These are phyloP conservation scores for Diaporthe velutina DNA, from an alignment of 2,329 filamentous ascomycete species.

Conservation along the genomic window DNA sequence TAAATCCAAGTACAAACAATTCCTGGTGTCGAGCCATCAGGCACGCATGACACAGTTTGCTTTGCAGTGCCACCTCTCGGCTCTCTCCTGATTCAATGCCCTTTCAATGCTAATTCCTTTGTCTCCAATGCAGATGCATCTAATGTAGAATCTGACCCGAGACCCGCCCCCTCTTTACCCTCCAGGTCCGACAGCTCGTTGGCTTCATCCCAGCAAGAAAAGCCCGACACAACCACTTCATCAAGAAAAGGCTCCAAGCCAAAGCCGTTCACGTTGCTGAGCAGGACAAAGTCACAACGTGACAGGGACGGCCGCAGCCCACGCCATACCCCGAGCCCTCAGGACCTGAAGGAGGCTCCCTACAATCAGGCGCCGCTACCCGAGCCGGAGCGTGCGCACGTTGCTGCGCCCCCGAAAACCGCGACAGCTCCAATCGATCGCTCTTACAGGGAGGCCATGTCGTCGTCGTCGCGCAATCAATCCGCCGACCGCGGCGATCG, in stretches of 20 bases:
- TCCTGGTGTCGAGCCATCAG: conserved; percentile 3
- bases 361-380: conserved; percentile 41
- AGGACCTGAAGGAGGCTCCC: conserved; percentile 45
- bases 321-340: conserved; percentile 48
- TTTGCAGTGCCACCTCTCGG: conserved; percentile 11
- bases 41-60: conserved; percentile 16
- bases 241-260: conserved; percentile 62
- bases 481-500: conserved; percentile 73
- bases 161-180: conserved; percentile 55
- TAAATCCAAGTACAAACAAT: background rate
- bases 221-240: conserved; percentile 55
- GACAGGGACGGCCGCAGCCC: conserved; percentile 60
- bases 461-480: conserved; percentile 74
- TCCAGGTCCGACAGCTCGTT: conserved; percentile 67
- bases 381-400: conserved; percentile 52
- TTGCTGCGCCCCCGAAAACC: conserved; percentile 66
- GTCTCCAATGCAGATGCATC: conserved; percentile 46
- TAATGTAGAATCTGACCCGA: conserved; percentile 53
- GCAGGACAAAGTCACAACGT: conserved; percentile 64
- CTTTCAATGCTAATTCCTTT: conserved; percentile 37
- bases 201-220: conserved; percentile 58
- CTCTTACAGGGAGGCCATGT: conserved; percentile 77
- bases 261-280: conserved; percentile 67
- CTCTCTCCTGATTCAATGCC: conserved; percentile 29
- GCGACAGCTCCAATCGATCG: conserved; percentile 76